Evolutionary conservation across 73 alveolate species (phyloP).

Genomic region (Stentor roeselii): DNA sequence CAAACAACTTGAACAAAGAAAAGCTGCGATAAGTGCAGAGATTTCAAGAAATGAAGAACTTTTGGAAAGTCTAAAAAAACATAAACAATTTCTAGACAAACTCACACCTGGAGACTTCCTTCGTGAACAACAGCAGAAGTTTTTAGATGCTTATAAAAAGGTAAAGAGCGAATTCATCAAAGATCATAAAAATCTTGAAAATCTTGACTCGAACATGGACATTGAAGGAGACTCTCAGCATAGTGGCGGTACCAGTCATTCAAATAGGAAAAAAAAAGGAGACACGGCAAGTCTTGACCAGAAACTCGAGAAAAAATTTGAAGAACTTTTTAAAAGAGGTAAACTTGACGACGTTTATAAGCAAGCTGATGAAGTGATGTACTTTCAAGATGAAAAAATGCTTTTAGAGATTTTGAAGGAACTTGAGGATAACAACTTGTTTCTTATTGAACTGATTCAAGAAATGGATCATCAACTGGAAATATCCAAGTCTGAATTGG

Average conservation of each 20-base stretch:
- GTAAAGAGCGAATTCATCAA: not conserved
- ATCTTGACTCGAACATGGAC: not conserved
- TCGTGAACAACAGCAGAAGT: not conserved
- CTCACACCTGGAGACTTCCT: not conserved
- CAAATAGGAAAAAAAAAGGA: not conserved
- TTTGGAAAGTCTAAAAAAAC: not conserved
- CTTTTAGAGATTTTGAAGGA: not conserved
- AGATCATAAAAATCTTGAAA: not conserved
- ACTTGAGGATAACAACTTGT: constrained; percentile 40
- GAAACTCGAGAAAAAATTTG: constrained; percentile 3
- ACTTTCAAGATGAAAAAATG: not conserved
- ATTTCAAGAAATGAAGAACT: not conserved
- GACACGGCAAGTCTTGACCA: no score
- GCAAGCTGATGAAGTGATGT: not conserved
- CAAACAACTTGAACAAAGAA: constrained; percentile 16
- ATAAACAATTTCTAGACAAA: not conserved
- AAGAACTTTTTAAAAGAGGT: not conserved
- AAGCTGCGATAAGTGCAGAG: constrained; percentile 18
- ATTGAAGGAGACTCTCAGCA: not conserved
- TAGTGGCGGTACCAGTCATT: not conserved
- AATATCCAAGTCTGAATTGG: not conserved
- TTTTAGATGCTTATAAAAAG: not conserved
- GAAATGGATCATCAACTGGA: constrained; percentile 9
- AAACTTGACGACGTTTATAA: not conserved
- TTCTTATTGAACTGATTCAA: not conserved